Evolutionary conservation across 2,329 filamentous ascomycete genomes (phyloP), one percentile per base, ranked within the genome.

Genomic region (Aspergillus ibericus): DNA sequence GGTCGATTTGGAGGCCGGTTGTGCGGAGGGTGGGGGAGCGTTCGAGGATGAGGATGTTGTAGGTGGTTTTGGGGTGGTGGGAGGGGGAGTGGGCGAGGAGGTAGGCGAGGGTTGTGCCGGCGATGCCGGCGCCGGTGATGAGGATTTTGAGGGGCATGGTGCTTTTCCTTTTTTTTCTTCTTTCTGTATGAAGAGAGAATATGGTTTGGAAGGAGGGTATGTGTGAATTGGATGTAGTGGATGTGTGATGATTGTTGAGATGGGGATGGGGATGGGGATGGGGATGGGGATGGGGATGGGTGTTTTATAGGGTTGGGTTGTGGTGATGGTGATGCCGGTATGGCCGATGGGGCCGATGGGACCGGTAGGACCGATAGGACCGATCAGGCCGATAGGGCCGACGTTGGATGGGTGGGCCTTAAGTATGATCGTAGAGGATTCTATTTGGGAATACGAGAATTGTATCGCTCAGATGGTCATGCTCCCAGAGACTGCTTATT

Each of bases 1-100:
- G 71, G 64, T 87, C 85, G 29, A 87, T 69, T 51, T 85, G 82
- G 2, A 81, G 78, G 0, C 84, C 84, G 0, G 75, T 74, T 1
- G 75, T 70, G 2, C 83, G 78, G 0, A 85, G 67, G 1, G 40
- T 50, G 2, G 76, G 67, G 32, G 63, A 75, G 1, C 79, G 75
- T 61, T 82, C 80, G 44, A 81, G 62, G 35, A 82, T 69, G 64
- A 18, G 59, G 1, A 76, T 77, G 40, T n/a, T n/a, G n/a, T n/a
- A 77, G 67, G 34, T 65, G 56, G 56, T 8, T 10, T 32, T 75
- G 71, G 4, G 72, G 70, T 6, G 66, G 56, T n/a, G n/a, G n/a
- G n/a, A n/a, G n/a, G n/a, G n/a, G n/a, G n/a, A n/a, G 22, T 68
- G 69, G 5, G 80, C 71, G 6, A 85, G 78, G 71, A 79, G 81